A percentile compares a stretch with the other conserved stretches of the same genome.
Evolutionary conservation across 106 monocot species (phyloP).

Genomic region (Allium fistulosum): DNA sequence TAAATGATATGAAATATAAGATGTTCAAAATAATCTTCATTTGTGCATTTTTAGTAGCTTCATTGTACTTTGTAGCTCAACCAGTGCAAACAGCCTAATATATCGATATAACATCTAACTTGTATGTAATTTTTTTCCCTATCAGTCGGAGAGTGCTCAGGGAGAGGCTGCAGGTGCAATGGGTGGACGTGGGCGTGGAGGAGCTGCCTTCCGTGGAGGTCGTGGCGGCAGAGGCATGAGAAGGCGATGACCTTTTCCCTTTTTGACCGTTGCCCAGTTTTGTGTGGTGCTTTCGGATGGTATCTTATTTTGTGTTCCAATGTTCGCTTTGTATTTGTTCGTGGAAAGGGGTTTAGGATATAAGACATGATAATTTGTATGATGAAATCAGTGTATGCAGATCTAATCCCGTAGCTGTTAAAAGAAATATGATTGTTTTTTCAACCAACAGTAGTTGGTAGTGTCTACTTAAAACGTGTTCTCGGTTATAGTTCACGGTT

Average conservation of each 20-base stretch:
- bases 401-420: too few species aligned
- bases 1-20: neutral
- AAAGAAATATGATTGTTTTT: too few species aligned
- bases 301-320: too few species aligned
- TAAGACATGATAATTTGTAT: too few species aligned
- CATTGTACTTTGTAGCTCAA: neutral
- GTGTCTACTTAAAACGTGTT: too few species aligned
- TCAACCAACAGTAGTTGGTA: too few species aligned
- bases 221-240: constrained; percentile 94
- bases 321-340: too few species aligned
- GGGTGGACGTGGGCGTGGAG: constrained; percentile 79
- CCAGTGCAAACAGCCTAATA: neutral
- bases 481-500: too few species aligned
- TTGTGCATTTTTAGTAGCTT: neutral
- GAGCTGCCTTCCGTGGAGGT: constrained; percentile 58
- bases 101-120: neutral
- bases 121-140: neutral
- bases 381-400: too few species aligned
- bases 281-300: too few species aligned
- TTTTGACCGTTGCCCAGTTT: too few species aligned
- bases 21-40: neutral
- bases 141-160: constrained; percentile 93
- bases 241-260: constrained; percentile 44
- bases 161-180: constrained; percentile 93
- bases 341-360: too few species aligned